Base-by-base conservation (phyloP, 2,329 filamentous ascomycete species). In the Cytospora piceae region DNA sequence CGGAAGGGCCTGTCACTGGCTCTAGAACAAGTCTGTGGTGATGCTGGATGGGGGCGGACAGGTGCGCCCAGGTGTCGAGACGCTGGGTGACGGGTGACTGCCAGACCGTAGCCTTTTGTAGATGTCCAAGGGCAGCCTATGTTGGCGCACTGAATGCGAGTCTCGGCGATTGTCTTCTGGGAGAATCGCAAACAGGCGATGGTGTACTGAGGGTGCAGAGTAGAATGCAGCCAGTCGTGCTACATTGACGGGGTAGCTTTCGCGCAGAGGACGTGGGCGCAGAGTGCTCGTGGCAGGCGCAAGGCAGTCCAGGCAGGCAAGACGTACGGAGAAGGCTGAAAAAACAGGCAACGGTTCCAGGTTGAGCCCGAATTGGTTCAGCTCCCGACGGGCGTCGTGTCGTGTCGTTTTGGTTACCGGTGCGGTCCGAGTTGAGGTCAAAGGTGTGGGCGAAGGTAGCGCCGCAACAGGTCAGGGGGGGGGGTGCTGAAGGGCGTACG, bases 191-290 rank as follows among this genome's bases (percentile, higher is more conserved):
- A 49, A 32, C 56, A 37, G 51, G 31, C 20, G 56, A 57, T 52
- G 49, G 55, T 62, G 59, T 61, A 58, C 59, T 58, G 55, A 57
- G 63, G 55, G 8, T 63, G 60, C 53, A 64, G 42, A 31, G 46
- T 54, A 31, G 29, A 58, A 57, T 58, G 58, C 58, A 65, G 56
- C 49, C 61, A 12, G 60, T 53, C 61, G 64, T 63, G 60, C 60
- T 68, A 63, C 59, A 66, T 68, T 56, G 46, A 34, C 52, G 37
- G 39, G 27, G 34, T 55, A 66, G 63, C 37, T 42, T 39, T n/a
- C 62, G 24, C 55, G 62, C 54, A 65, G 37, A 31, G n/a, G 29
- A 56, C 49, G 66, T n/a, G 58, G 8, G 37, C 24, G 31, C 52
- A 24, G 27, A 46, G n/a, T 20, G 34, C 55, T 57, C 51, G 54